phyloP scores from a whole-genome alignment of 163 green algal genomes.

The Scenedesmus sp. region DNA sequence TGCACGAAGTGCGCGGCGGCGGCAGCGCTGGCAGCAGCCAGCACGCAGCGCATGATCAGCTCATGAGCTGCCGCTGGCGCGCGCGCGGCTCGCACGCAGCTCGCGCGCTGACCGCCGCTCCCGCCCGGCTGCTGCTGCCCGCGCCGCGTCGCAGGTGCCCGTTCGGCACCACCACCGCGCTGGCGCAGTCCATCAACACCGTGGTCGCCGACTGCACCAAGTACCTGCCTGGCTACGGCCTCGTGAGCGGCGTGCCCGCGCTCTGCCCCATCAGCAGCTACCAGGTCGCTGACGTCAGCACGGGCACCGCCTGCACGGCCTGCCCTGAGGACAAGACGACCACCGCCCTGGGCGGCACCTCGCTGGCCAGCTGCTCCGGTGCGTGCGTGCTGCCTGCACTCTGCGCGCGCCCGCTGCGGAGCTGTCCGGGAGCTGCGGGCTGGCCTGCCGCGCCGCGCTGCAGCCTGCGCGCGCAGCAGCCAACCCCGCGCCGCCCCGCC shows the following conservation, averaged over 20 bases:
- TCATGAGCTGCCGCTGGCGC: no score
- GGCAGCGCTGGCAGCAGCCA: no score
- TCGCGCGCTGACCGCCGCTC: no score
- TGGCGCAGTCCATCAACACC: background rate
- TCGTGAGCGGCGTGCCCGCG: background rate
- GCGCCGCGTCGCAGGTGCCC: background rate
- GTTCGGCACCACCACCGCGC: background rate
- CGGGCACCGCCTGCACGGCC: background rate
- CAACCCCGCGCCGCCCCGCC: no score
- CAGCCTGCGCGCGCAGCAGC: no score
- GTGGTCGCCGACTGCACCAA: conserved; percentile 6
- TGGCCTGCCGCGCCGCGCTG: no score
- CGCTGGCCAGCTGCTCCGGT: no score
- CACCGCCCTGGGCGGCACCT: background rate
- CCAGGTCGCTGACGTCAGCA: background rate
- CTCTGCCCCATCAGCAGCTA: background rate
- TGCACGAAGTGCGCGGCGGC: background rate
- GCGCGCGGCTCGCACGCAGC: no score
- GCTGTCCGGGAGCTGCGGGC: no score
- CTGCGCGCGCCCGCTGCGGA: no score
- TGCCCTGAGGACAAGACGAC: background rate
- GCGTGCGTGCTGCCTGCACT: background rate
- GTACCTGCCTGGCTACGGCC: background rate
- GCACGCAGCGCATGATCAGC: no score
- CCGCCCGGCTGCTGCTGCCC: no score